Evolutionary conservation across 208 protist genomes (phyloP).

Genomic region (Leishmania major): DNA sequence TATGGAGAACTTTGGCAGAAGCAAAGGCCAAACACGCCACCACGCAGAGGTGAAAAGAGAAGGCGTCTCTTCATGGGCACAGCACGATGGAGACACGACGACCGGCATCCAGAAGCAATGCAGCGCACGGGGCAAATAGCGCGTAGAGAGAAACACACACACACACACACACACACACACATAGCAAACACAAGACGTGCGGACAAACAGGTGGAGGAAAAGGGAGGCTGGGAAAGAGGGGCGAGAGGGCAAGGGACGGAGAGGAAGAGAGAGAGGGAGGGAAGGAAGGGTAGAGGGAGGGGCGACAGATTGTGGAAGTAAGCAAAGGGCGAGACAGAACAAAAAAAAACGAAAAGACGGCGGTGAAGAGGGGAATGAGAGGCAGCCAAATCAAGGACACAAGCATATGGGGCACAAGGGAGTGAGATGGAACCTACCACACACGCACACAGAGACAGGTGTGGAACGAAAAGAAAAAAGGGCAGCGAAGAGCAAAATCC

Average conservation of each 20-base stretch:
- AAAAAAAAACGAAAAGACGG: background rate
- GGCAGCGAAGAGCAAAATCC: background rate
- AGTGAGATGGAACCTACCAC: background rate
- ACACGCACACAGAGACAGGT: background rate
- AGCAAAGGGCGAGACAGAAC: background rate
- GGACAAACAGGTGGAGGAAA: background rate
- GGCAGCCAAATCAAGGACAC: background rate
- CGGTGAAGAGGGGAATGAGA: background rate
- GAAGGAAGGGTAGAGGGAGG: too few relatives aligned
- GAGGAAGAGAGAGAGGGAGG: background rate
- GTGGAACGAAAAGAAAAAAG: background rate
- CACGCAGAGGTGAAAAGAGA: background rate
- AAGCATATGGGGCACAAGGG: background rate
- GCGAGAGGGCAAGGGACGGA: background rate
- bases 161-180: too few relatives aligned
- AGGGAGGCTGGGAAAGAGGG: background rate
- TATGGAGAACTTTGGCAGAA: background rate
- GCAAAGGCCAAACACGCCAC: background rate
- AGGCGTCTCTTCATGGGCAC: background rate
- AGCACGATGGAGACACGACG: background rate
- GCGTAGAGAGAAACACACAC: background rate
- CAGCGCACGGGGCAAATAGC: background rate
- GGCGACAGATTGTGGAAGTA: background rate
- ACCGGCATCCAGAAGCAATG: background rate
- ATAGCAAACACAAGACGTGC: background rate